A percentile compares a stretch with the other conserved stretches of the same genome.
Conservation (phyloP, 129 eudicot genomes). For the Pseudognaphalium luteoalbum region DNA sequence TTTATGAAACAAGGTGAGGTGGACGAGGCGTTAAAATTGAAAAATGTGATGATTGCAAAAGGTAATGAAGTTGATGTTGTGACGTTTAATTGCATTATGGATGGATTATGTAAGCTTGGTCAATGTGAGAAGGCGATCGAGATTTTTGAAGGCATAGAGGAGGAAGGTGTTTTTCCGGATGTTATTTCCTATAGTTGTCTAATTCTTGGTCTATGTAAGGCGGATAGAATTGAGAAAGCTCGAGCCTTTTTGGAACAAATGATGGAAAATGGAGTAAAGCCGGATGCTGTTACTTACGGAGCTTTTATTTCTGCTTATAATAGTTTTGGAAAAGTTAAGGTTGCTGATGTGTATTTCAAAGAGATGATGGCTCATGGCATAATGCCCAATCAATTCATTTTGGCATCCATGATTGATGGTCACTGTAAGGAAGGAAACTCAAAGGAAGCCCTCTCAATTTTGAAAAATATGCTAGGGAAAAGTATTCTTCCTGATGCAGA, state of each 20-base stretch:
- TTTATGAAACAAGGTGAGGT: not conserved
- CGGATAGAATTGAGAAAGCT: not conserved
- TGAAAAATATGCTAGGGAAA: conserved; percentile 31
- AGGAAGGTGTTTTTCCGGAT: not conserved
- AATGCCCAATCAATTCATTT: not conserved
- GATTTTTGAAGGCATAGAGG: not conserved
- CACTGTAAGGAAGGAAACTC: not conserved
- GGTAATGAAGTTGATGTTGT: not conserved
- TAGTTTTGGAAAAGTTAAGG: not conserved
- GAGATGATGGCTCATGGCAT: not conserved
- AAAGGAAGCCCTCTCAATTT: conserved; percentile 20
- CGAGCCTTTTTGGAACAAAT: not conserved
- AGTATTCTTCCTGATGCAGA: conserved; percentile 32
- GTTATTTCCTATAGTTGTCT: not conserved
- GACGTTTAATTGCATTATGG: not conserved
- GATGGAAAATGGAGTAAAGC: not conserved
- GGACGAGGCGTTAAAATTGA: not conserved
- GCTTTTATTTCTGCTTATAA: conserved; percentile 3
- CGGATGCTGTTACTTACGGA: not conserved
- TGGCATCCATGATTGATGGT: not conserved
- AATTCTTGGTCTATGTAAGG: not conserved
- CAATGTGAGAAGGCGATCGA: not conserved
- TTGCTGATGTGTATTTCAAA: not conserved
- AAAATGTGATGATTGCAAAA: not conserved
- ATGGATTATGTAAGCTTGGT: conserved; percentile 4